Base-by-base conservation (phyloP, 805 yeast genomes). In the Diddensiella caesifluorescens region DNA sequence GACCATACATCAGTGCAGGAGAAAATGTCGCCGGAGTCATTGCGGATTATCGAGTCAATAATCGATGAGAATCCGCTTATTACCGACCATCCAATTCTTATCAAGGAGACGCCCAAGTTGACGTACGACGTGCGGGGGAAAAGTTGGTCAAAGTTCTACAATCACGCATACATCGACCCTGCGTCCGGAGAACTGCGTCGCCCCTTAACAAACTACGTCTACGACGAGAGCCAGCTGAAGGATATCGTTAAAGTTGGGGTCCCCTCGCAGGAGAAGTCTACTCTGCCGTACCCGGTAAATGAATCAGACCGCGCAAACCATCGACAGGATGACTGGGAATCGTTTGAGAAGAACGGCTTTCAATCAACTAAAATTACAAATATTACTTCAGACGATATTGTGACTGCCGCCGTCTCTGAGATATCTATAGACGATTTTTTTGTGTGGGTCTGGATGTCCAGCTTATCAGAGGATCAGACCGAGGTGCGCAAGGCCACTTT, bases 361-460 rank as follows among this genome's bases (percentile, higher is more conserved):
- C 45, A 45, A 13, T 22, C 38, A 22, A 27, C 38, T 13, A 13
- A 28, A 12, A 19, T 22, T 6, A 28, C 47, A 2, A 25, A 42
- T 15, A 34, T 44, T 6, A 40, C 39, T 18, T 42, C 47, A 1
- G 55, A 53, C 36, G 34, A 66, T 19, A 40, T 48, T 18, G 56
- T 55, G 33, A 64, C 73, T 4, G 74, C 72, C 1, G 55, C 58
- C n/a, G 69, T 84, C 6, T 65, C 75, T 5, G 73, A 83, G 45
- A 80, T 83, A 1, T 72, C 84, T 4, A 76, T 87, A 15, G 95
- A 85, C 60, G 95, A 87, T 60, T 87, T 83, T 60, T 87, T 80
- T 55, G 84, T 86, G 22, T 87, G 95, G 95, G 75, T 95, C 0
- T 87, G 95, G 95, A 67, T 86, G 55, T 77, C 88, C 1, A 74